Evolutionary conservation across 768 basidiomycete species (phyloP).

Genomic region (Boletus fagicola): DNA sequence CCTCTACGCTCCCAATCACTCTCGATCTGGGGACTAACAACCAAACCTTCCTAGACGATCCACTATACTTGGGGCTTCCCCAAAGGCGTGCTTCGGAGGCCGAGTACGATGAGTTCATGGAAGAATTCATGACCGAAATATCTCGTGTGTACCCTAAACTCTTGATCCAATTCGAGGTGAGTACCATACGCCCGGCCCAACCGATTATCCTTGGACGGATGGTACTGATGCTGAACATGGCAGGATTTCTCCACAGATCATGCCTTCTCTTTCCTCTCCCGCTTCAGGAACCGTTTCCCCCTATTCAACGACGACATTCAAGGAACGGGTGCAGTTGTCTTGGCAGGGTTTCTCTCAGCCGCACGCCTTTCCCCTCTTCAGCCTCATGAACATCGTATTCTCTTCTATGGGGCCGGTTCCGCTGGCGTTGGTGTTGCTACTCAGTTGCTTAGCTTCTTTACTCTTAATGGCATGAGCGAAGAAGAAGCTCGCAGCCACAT

Average conservation of each 20-base stretch:
- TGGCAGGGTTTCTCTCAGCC: constrained; percentile 88
- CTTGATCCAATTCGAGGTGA: constrained; percentile 81
- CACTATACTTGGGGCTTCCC: constrained; percentile 84
- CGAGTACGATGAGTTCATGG: constrained; percentile 82
- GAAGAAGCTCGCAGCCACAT: constrained; percentile 77
- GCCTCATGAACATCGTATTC: constrained; percentile 73
- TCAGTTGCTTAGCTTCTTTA: constrained; percentile 89
- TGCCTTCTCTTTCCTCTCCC: constrained; percentile 81
- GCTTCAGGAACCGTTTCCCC: constrained; percentile 72
- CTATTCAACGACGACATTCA: constrained; percentile 93
- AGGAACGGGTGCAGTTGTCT: constrained; percentile 87
- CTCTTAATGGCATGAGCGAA: constrained; percentile 67
- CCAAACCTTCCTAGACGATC: constrained; percentile 74
- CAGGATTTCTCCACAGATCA: constrained; percentile 92
- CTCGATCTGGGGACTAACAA: constrained; percentile 92
- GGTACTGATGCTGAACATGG: not conserved
- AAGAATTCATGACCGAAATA: constrained; percentile 90
- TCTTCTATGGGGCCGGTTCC: constrained; percentile 91
- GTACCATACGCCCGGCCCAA: constrained; percentile 3
- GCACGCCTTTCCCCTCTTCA: constrained; percentile 69
- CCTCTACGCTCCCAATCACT: constrained; percentile 78
- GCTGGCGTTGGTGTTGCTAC: constrained; percentile 91
- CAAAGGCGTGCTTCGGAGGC: constrained; percentile 61
- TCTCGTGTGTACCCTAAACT: constrained; percentile 70
- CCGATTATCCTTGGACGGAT: not conserved